Base-by-base conservation (phyloP, 371 early-diverging fungal genomes). In the Globomyces sp. region DNA sequence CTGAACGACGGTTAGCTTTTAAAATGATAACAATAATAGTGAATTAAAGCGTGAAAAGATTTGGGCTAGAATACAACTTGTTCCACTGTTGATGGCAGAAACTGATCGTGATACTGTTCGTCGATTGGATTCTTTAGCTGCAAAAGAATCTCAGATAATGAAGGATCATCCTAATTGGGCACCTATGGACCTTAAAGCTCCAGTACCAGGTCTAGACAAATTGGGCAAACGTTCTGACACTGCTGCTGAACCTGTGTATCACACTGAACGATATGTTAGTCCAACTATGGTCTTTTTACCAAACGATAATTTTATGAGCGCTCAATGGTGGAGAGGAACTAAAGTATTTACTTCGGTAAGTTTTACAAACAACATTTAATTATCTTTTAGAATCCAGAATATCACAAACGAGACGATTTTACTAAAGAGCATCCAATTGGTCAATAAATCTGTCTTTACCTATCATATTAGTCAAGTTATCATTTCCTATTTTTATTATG, bases 21-120 rank as follows among this genome's bases (percentile, higher is more conserved):
- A 80, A 65, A 77, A 45, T 45, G 34, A 45, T 24, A 52, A 24
- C 36, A 61, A 47, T 37, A 11, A 40, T 74, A 94, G 96, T 64
- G 97, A 98, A 74, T 82, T 95, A 39, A 86, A 89, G 64, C 89
- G 96, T 68, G 97, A 96, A 78, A 92, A 94, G 72, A 84, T 88
- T 42, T 98, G 97, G 97, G 77, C 90, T 55, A 89, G 98, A 51
- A 92, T 98, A 71, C 44, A 63, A 48, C 75, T 81, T 11, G 73
- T 76, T 10, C 98, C 98, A 3, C 71, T 96, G 69, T 84, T 96
- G 60, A 90, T 92, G 68, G 96, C 98, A 58, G 98, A 98, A 82
- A 75, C 88, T 2, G 98, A 98, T 77, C 89, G 98, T 48, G 96
- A 96, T 75, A 75, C 83, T 42, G 92, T 92, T 70, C 91, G 97